Base-by-base conservation (phyloP, 2,329 filamentous ascomycete species). In the Aspergillus chevalieri region DNA sequence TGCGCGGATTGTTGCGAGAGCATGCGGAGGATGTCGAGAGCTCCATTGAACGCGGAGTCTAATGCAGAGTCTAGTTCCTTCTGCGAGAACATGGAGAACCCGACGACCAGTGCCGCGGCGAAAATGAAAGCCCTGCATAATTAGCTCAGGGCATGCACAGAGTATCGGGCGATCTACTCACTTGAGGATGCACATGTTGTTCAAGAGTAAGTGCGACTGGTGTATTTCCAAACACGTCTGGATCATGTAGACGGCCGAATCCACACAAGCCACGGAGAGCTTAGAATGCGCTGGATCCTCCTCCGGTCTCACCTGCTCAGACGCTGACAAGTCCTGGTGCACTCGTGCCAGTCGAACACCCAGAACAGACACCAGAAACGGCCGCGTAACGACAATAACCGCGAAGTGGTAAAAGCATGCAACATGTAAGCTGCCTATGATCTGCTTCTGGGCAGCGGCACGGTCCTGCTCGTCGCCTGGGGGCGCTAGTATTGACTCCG, bases 151-250 rank as follows among this genome's bases (percentile, higher is more conserved):
- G 17, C 17, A 17, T 17, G 17, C 17, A 17, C 17, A 17, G 17
- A 17, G 17, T 17, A 17, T 17, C 17, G 17, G 17, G 2, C 17
- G 17, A 17, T 17, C 17, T 17, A 17, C 75, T 63, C 63, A 80
- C 79, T 82, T 83, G 48, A 83, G 65, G 4, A 83, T 75, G 36
- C 77, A 79, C 79, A 82, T 81, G 48, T 82, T 82, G 7, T 71
- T 73, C 10, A 78, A 65, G 0, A 81, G 59, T 0, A 78, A 46
- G 0, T 68, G 65, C 2, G 74, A 69, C 7, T 70, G 70, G 9
- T 74, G 64, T 1, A 77, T 73, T 47, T 80, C 74, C 17, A 71
- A 43, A 57, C 78, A 81, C 15, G 77, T 78, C 46, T 81, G 77
- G 1, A 77, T 73, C 61, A 82, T 72, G 49, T 77, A 81, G 2